Conservation (phyloP, 495 filamentous ascomycete species). For the Daldinia decipiens region DNA sequence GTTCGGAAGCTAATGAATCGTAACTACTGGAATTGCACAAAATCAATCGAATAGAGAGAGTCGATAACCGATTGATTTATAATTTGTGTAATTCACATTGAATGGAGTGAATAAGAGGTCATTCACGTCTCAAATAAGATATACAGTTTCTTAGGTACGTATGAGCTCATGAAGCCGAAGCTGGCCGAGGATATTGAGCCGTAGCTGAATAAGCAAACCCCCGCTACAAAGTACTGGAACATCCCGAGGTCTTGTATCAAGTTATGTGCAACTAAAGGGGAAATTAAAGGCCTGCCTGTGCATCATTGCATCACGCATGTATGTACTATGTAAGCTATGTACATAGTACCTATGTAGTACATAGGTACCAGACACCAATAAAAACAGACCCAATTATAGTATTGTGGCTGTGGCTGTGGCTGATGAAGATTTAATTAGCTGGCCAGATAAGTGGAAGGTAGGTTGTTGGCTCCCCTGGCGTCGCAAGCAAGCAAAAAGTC, state of each 20-base stretch:
- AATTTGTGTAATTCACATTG: neutral
- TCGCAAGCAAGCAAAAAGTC: constrained; percentile 42
- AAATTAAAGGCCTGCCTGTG: neutral
- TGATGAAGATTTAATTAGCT: constrained; percentile 31
- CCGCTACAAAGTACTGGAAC: constrained; percentile 15
- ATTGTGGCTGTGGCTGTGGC: constrained; percentile 31
- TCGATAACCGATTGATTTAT: constrained; percentile 3
- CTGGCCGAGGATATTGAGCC: constrained; percentile 46
- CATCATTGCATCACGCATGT: neutral
- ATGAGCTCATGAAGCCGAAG: constrained; percentile 44
- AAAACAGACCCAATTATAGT: constrained; percentile 4
- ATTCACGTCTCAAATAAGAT: neutral
- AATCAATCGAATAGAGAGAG: constrained; percentile 12
- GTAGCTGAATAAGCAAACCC: constrained; percentile 27
- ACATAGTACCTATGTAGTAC: no score
- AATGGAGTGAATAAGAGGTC: neutral
- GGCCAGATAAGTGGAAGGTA: no score
- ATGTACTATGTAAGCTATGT: no score
- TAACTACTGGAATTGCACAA: constrained; percentile 9
- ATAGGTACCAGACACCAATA: constrained; percentile 1
- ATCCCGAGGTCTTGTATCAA: constrained; percentile 7
- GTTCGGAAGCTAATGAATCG: constrained; percentile 28
- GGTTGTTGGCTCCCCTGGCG: constrained; percentile 25
- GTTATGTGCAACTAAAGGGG: constrained; percentile 7
- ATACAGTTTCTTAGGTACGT: constrained; percentile 3